Evolutionary conservation across 768 basidiomycete genomes (phyloP).

Genomic region (Trametes meyenii): DNA sequence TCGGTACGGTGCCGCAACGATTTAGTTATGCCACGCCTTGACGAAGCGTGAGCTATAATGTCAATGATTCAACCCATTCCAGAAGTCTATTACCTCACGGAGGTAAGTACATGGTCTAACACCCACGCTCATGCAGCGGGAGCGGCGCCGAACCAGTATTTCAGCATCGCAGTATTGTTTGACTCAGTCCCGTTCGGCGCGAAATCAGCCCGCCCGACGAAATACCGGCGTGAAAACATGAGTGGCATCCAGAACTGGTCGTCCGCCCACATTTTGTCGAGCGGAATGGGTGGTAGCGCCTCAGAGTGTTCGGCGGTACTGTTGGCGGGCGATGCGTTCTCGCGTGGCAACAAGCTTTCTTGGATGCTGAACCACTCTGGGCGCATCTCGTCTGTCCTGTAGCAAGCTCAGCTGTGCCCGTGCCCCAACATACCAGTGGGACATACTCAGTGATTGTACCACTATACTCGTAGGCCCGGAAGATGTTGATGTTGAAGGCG

Average conservation of each 20-base stretch:
- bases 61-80: too few species aligned
- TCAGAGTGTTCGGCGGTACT: not conserved
- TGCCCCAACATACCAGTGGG: not conserved
- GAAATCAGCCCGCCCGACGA: constrained; percentile 55
- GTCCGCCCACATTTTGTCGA: constrained; percentile 61
- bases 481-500: constrained; percentile 76
- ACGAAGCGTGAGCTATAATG: too few species aligned
- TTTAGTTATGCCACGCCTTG: too few species aligned
- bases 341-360: constrained; percentile 17
- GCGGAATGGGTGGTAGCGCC: constrained; percentile 53
- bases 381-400: constrained; percentile 87
- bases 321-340: not conserved
- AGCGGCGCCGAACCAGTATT: constrained; percentile 40
- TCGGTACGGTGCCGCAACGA: too few species aligned
- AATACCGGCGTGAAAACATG: constrained; percentile 45
- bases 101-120: not conserved
- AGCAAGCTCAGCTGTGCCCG: not conserved
- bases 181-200: constrained; percentile 11
- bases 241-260: constrained; percentile 73
- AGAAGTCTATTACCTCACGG: too few species aligned
- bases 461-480: constrained; percentile 59
- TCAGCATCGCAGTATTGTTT: constrained; percentile 26
- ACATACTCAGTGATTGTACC: constrained; percentile 70
- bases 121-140: not conserved
- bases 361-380: constrained; percentile 73